A percentile compares a stretch with the other conserved stretches of the same genome.
Conservation (phyloP, 2,329 filamentous ascomycete genomes). For the Apiospora koreana region DNA sequence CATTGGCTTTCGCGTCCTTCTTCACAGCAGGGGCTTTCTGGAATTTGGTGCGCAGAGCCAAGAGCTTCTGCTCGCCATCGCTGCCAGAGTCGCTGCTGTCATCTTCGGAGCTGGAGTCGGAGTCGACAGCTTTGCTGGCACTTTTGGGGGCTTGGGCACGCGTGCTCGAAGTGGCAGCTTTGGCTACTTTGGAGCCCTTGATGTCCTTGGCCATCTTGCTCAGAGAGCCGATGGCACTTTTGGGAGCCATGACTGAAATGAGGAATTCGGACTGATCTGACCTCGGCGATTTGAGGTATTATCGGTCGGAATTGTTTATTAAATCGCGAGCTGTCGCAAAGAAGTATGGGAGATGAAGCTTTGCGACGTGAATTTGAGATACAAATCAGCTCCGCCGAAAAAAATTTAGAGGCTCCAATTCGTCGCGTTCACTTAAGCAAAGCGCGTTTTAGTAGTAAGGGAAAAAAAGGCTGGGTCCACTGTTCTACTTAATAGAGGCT, state of each 20-base stretch:
- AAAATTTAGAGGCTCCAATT: slow-evolving; percentile 1
- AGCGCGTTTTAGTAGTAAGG: neutral
- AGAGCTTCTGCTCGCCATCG: slow-evolving; percentile 13
- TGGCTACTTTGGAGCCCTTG: slow-evolving; percentile 25
- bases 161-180: slow-evolving; percentile 15
- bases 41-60: neutral
- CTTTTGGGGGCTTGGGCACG: slow-evolving; percentile 10
- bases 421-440: neutral
- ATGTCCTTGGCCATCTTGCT: slow-evolving; percentile 25
- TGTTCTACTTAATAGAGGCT: too few relatives aligned
- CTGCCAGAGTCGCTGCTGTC: slow-evolving; percentile 14
- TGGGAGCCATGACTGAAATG: slow-evolving; percentile 14
- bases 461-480: neutral
- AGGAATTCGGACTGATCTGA: neutral
- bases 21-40: neutral
- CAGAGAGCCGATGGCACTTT: slow-evolving; percentile 18
- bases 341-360: neutral
- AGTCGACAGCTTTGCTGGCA: neutral
- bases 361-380: neutral
- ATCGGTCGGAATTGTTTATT: neutral
- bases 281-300: neutral
- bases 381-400: neutral
- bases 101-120: neutral
- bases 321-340: neutral
- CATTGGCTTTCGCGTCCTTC: slow-evolving; percentile 2